Base-by-base conservation (phyloP, 345 rosid species). In the Citrus glauca region DNA sequence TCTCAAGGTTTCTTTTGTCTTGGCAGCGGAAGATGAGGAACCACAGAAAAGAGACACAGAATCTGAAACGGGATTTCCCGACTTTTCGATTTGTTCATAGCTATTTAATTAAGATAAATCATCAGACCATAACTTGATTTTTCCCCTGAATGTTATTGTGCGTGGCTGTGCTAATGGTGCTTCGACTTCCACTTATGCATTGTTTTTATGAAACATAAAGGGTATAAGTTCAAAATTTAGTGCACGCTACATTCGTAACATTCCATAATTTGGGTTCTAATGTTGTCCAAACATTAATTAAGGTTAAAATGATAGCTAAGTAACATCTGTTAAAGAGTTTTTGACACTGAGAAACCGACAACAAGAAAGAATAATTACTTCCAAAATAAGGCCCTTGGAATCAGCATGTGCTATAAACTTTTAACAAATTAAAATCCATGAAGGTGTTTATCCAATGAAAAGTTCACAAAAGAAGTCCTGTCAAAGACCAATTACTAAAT, bases 1-100 rank as follows among this genome's bases (percentile, higher is more conserved):
- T n/a, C 86, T 72, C 5, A 81, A 62, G 63, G 91, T 87, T 65
- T 72, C 88, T 22, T 87, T 86, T 79, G 28, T 20, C 64, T 68
- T 83, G 81, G 77, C 85, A 45, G 5, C 9, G 22, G 53, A 81
- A 40, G 71, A 75, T 6, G 77, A 75, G 57, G 80, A 82, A 40
- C 40, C 22, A 40, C 67, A 61, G 25, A 68, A 73, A 71, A 77
- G 28, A 73, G 50, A 30, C n/a, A 38, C 38, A 56, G 64, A 14
- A 4, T 53, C 57, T 25, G 25, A 22, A 75, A 61, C 69, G 22
- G 48, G 72, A 45, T 72, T 62, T 68, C 33, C 78, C 37, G 64
- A 62, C 20, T 28, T 37, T 72, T 30, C 35, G 13, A 53, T 45
- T 74, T 64, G 19, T 61, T 74, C 35, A 77, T 66, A 64, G 61